Conservation (phyloP, 2,329 filamentous ascomycete species). For the Phialocephala subalpina region DNA sequence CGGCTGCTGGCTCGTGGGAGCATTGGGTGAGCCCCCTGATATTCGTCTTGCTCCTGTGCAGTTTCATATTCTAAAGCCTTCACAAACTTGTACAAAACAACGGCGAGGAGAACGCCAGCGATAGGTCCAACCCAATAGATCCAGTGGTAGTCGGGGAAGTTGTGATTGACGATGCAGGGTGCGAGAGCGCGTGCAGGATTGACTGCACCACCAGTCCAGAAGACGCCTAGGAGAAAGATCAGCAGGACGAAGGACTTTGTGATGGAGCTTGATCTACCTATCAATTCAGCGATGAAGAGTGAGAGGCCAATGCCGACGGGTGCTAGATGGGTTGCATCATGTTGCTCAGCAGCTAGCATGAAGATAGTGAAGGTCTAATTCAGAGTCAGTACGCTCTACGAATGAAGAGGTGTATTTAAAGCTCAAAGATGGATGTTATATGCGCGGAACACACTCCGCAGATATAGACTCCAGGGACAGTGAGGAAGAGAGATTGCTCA, state of each 20-base stretch:
- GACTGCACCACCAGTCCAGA: constrained; percentile 57
- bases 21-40: constrained; percentile 16
- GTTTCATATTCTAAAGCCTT: constrained; percentile 60
- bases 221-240: constrained; percentile 46
- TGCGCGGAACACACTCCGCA: too few relatives aligned
- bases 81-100: constrained; percentile 57
- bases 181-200: constrained; percentile 57
- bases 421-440: too few relatives aligned
- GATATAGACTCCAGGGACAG: too few relatives aligned
- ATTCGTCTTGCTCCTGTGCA: constrained; percentile 52
- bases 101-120: constrained; percentile 57
- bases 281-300: constrained; percentile 54
- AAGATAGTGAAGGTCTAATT: constrained; percentile 53
- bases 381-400: too few relatives aligned
- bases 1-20: constrained; percentile 14
- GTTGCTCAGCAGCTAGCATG: constrained; percentile 60
- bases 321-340: constrained; percentile 55
- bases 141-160: constrained; percentile 55
- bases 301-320: constrained; percentile 57
- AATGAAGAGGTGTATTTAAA: too few relatives aligned
- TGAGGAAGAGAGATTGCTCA: too few relatives aligned
- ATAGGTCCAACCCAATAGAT: constrained; percentile 61
- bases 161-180: constrained; percentile 52
- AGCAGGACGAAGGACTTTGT: neutral
- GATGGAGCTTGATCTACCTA: constrained; percentile 37